Evolutionary conservation across 306 rosid species (phyloP).

Genomic region (Abrus pulchellus): DNA sequence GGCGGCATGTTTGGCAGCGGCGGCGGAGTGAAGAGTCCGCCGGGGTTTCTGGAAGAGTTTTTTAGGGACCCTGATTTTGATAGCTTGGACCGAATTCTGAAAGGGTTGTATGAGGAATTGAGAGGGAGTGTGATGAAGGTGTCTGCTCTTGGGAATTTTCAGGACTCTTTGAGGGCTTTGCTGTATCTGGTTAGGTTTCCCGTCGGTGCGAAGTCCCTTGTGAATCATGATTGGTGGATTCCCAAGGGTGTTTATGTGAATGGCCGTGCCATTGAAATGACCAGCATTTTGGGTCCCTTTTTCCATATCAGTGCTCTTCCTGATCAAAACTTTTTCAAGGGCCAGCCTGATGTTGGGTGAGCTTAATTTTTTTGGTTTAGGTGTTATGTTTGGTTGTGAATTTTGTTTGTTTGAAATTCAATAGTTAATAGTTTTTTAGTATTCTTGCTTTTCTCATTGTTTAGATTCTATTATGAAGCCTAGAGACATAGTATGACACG

Average conservation of each 20-base stretch:
- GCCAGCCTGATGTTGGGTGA: slow-evolving; percentile 98
- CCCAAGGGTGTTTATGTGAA: slow-evolving; percentile 82
- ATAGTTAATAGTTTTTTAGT: not conserved
- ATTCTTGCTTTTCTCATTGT: slow-evolving; percentile 1
- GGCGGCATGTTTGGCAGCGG: slow-evolving; percentile 59
- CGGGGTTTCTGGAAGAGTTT: slow-evolving; percentile 93
- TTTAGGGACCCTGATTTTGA: slow-evolving; percentile 85
- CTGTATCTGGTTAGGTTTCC: slow-evolving; percentile 83
- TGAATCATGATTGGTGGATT: slow-evolving; percentile 93
- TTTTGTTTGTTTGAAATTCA: slow-evolving; percentile 26
- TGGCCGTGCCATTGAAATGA: slow-evolving; percentile 98
- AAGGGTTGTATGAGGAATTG: slow-evolving; percentile 84
- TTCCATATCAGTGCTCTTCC: slow-evolving; percentile 93
- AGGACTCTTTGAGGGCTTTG: slow-evolving; percentile 84
- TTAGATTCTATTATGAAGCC: not conserved
- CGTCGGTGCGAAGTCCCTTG: slow-evolving; percentile 82
- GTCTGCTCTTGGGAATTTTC: slow-evolving; percentile 93
- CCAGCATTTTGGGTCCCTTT: slow-evolving; percentile 95
- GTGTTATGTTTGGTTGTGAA: slow-evolving; percentile 3
- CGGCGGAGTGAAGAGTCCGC: slow-evolving; percentile 71
- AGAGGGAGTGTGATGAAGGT: slow-evolving; percentile 87
- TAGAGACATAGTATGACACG: no score
- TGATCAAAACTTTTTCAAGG: slow-evolving; percentile 80
- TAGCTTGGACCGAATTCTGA: slow-evolving; percentile 76
- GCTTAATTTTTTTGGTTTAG: slow-evolving; percentile 39